Evolutionary conservation across 768 basidiomycete genomes (phyloP).

Genomic region (Rubroboletus satanas): DNA sequence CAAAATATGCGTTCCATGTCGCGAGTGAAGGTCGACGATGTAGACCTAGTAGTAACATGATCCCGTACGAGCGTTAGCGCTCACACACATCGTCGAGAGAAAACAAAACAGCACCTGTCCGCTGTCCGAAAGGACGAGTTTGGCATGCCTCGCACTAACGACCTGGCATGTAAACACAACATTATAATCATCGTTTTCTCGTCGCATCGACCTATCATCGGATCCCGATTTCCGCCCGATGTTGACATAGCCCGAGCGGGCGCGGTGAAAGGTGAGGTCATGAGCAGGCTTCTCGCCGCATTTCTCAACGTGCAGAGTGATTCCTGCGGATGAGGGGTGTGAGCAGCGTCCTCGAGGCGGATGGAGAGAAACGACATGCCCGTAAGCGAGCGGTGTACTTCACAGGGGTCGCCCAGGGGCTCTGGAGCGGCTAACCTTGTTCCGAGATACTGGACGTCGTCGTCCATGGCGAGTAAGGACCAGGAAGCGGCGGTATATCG

Average conservation of each 20-base stretch:
- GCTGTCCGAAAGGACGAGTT: slow-evolving; percentile 66
- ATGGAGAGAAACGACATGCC: slow-evolving; percentile 36
- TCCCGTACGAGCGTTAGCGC: slow-evolving; percentile 13
- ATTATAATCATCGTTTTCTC: slow-evolving; percentile 40
- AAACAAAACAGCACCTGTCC: slow-evolving; percentile 50
- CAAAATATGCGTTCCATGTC: slow-evolving; percentile 71
- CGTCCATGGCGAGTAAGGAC: slow-evolving; percentile 39
- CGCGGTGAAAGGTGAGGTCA: slow-evolving; percentile 49
- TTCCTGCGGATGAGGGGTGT: slow-evolving; percentile 39
- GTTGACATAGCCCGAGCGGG: slow-evolving; percentile 47
- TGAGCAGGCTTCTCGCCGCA: slow-evolving; percentile 43
- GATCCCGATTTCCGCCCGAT: slow-evolving; percentile 66
- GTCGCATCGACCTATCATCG: slow-evolving; percentile 37
- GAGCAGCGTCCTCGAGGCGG: slow-evolving; percentile 11
- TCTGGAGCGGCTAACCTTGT: slow-evolving; percentile 31
- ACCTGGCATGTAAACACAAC: slow-evolving; percentile 75
- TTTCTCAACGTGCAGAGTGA: slow-evolving; percentile 57
- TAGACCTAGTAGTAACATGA: slow-evolving; percentile 45
- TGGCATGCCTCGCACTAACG: slow-evolving; percentile 75
- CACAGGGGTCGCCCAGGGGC: slow-evolving; percentile 29
- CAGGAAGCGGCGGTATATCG: background rate
- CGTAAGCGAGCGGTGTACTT: slow-evolving; percentile 33
- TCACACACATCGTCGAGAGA: slow-evolving; percentile 11
- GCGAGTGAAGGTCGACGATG: slow-evolving; percentile 66
- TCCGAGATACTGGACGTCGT: slow-evolving; percentile 61